Evolutionary conservation across 1,284 basidiomycete genomes (phyloP).

Genomic region (Sporisorium iseilematis-ciliati): DNA sequence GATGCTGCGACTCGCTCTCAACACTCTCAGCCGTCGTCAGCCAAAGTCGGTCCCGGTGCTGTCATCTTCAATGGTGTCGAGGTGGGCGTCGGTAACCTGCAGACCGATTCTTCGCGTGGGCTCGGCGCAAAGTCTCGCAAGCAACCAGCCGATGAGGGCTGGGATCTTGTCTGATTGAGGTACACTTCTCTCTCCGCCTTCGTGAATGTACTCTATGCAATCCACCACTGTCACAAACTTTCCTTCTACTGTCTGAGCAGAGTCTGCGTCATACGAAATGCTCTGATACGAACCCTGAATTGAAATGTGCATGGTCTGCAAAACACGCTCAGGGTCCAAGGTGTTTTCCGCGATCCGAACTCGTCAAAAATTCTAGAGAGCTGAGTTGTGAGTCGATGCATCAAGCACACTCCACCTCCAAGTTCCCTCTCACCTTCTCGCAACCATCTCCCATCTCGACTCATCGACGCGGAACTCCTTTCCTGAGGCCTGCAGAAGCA

Average conservation of each 20-base stretch:
- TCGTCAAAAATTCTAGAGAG: not conserved
- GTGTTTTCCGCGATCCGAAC: conserved; percentile 16
- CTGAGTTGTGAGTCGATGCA: conserved; percentile 10
- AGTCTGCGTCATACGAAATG: not conserved
- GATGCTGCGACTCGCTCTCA: not conserved
- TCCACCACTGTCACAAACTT: not conserved
- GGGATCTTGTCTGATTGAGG: conserved; percentile 23
- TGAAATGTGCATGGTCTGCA: not conserved
- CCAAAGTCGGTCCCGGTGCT: conserved; percentile 36
- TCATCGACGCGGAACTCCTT: too few relatives aligned
- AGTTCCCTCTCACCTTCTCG: not conserved
- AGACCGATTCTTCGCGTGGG: conserved; percentile 7
- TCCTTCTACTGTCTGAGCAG: not conserved
- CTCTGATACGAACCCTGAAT: not conserved
- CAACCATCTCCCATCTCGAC: not conserved
- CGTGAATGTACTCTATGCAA: not conserved
- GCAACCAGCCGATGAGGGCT: conserved; percentile 32
- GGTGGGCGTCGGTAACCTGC: conserved; percentile 34
- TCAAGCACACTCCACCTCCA: too few relatives aligned
- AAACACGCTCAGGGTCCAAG: conserved; percentile 17
- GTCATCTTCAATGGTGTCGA: conserved; percentile 55
- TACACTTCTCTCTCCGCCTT: not conserved
- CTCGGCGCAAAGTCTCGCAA: conserved; percentile 20
- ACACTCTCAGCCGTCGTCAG: conserved; percentile 1
- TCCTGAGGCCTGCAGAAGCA: too few relatives aligned